Percentiles rank a stretch among this genome's conserved stretches.
phyloP scores from a whole-genome alignment of 176 grass and related monocot genomes.

The Hsuehochloa calcarea region DNA sequence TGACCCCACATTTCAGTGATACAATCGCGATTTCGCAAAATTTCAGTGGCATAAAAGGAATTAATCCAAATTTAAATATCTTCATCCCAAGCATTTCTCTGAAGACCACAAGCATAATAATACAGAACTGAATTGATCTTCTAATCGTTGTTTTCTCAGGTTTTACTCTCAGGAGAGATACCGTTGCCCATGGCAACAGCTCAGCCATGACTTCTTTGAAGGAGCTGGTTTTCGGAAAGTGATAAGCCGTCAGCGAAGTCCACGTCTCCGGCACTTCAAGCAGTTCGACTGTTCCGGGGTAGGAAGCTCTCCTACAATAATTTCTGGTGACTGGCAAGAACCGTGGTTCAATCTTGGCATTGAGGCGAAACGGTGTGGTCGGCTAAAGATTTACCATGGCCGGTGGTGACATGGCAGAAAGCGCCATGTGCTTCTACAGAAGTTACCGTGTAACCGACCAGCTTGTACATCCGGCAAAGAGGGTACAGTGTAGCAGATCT shows the following conservation, averaged over 20 bases:
- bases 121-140: background rate
- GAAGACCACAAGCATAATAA: background rate
- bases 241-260: background rate
- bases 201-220: conserved; percentile 74
- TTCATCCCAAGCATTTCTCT: background rate
- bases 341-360: conserved; percentile 24
- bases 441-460: conserved; percentile 24
- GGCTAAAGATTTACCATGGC: background rate
- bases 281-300: conserved; percentile 4
- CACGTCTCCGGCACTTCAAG: background rate
- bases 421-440: conserved; percentile 32
- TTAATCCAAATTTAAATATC: background rate
- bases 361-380: conserved; percentile 6
- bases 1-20: too few species aligned
- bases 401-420: conserved; percentile 20
- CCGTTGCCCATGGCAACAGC: conserved; percentile 64
- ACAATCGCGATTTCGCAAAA: too few species aligned
- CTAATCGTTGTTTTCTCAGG: conserved; percentile 49
- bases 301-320: conserved; percentile 36
- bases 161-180: conserved; percentile 66
- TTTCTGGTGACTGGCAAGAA: conserved; percentile 1
- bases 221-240: conserved; percentile 64
- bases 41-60: too few species aligned
- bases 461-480: conserved; percentile 36
- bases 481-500: conserved; percentile 21